phyloP scores from a whole-genome alignment of 768 basidiomycete species.

The Tulasnella sp. region DNA sequence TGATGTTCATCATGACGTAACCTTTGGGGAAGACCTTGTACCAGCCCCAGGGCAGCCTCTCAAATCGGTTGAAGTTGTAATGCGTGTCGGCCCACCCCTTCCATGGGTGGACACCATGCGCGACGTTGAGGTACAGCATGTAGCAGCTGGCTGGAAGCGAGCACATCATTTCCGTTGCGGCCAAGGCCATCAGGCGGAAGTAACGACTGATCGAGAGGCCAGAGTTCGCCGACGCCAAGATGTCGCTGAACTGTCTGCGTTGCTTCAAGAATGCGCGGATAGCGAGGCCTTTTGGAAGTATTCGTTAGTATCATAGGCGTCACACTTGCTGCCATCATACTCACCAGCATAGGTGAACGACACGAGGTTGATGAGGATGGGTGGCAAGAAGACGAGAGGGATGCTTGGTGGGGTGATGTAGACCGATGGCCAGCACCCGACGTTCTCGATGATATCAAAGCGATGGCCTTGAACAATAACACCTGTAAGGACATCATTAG shows the following conservation, averaged over 20 bases:
- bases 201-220: slow-evolving; percentile 21
- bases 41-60: slow-evolving; percentile 11
- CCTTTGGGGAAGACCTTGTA: slow-evolving; percentile 5
- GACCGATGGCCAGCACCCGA: slow-evolving; percentile 40
- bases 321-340: slow-evolving; percentile 17
- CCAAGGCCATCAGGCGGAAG: slow-evolving; percentile 25
- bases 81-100: slow-evolving; percentile 17
- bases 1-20: slow-evolving; percentile 26
- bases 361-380: slow-evolving; percentile 32
- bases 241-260: slow-evolving; percentile 3
- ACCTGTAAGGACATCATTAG: not conserved
- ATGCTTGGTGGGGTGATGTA: slow-evolving; percentile 38
- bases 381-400: slow-evolving; percentile 35
- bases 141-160: slow-evolving; percentile 14
- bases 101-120: slow-evolving; percentile 12
- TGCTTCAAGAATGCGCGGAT: slow-evolving; percentile 12
- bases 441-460: not conserved
- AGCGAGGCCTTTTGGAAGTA: not conserved
- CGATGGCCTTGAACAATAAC: not conserved
- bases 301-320: not conserved
- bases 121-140: not conserved
- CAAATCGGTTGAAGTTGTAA: slow-evolving; percentile 11
- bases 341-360: slow-evolving; percentile 35
- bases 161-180: slow-evolving; percentile 20
- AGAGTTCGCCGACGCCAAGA: not conserved